Conservation (phyloP, 2,329 filamentous ascomycete genomes). For the Cytospora leucostoma region DNA sequence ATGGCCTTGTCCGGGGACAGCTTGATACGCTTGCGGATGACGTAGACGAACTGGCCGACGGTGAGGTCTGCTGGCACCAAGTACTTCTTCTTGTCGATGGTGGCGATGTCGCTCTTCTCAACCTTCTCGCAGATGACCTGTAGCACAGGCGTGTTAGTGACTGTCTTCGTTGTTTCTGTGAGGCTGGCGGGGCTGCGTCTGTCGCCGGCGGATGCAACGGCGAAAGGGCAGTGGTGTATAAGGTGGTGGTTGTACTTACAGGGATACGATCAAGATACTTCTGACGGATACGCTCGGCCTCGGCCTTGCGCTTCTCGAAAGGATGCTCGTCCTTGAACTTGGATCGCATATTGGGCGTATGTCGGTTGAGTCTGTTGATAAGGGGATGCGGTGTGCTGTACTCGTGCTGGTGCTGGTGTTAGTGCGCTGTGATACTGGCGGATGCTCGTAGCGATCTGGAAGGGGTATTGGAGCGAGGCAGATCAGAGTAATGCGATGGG, state of each 20-base stretch:
- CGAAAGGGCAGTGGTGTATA: not conserved
- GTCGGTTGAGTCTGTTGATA: conserved; percentile 23
- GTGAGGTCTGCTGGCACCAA: conserved; percentile 96
- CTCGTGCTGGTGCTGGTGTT: not conserved
- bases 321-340: conserved; percentile 99
- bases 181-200: not conserved
- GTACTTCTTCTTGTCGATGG: conserved; percentile 99
- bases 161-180: conserved; percentile 10
- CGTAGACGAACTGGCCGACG: conserved; percentile 97
- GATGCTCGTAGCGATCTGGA: not conserved
- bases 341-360: conserved; percentile 77
- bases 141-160: conserved; percentile 23
- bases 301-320: conserved; percentile 99
- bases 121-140: conserved; percentile 99
- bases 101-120: conserved; percentile 98
- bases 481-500: not conserved
- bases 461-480: not conserved
- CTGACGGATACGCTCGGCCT: conserved; percentile 98
- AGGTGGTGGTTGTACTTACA: conserved; percentile 58
- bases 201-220: not conserved
- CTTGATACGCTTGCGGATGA: conserved; percentile 99
- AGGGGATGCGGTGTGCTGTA: conserved; percentile 27
- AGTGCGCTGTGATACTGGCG: not conserved
- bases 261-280: conserved; percentile 99
- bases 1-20: conserved; percentile 99